Percentiles rank a stretch among this genome's conserved stretches.
phyloP scores from a whole-genome alignment of 345 rosid genomes.

The Gossypium anomalum region DNA sequence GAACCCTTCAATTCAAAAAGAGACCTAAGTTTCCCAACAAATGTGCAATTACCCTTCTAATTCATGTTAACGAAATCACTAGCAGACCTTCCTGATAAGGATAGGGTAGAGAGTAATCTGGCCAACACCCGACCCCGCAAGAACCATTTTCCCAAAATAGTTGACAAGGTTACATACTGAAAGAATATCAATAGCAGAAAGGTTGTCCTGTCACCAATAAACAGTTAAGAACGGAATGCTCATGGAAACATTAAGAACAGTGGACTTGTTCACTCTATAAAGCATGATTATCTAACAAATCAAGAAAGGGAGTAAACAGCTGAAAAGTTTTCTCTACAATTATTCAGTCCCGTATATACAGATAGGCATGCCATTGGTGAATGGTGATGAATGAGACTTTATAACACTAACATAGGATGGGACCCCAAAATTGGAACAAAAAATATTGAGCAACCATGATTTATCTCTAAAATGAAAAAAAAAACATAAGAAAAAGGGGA shows the following conservation, averaged over 20 bases:
- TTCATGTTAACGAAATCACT: constrained; percentile 12
- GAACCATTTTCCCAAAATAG: constrained; percentile 97
- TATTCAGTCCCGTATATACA: neutral
- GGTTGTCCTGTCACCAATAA: constrained; percentile 76
- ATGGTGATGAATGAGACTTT: too few relatives aligned
- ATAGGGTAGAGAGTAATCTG: constrained; percentile 86
- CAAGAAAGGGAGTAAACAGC: neutral
- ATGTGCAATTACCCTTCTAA: constrained; percentile 15
- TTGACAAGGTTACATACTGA: constrained; percentile 96
- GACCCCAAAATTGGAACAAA: neutral
- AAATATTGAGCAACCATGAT: neutral
- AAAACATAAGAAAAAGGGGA: too few relatives aligned
- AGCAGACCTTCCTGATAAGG: constrained; percentile 77
- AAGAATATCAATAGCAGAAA: constrained; percentile 91
- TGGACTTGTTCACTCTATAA: neutral
- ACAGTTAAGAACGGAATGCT: constrained; percentile 19
- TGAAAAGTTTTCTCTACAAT: neutral
- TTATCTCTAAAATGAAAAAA: neutral
- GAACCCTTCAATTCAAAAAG: constrained; percentile 57
- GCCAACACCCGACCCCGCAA: constrained; percentile 98
- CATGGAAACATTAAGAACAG: neutral
- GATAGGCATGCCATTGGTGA: neutral
- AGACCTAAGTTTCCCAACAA: constrained; percentile 13
- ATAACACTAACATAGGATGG: neutral
- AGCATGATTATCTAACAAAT: neutral